Conservation (phyloP, 495 filamentous ascomycete species). For the Talaromyces thailandensis region DNA sequence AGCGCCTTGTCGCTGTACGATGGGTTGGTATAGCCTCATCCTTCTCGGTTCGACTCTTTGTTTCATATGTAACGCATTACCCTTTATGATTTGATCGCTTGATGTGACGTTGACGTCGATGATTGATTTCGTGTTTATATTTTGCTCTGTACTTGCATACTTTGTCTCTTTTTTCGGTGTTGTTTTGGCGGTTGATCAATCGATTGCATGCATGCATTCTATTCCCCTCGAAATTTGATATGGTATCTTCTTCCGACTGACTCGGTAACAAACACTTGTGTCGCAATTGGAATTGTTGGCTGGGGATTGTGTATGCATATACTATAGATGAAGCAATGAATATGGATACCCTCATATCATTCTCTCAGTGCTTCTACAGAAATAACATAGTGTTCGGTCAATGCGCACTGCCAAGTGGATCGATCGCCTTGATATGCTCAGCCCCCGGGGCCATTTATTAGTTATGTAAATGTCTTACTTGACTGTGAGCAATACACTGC, state of each 20-base stretch:
- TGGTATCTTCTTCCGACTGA: background rate
- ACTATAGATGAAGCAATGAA: background rate
- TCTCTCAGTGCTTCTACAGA: too few relatives aligned
- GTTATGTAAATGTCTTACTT: too few relatives aligned
- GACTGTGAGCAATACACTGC: background rate
- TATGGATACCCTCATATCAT: background rate
- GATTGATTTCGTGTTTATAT: background rate
- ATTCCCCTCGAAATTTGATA: background rate
- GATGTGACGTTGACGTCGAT: background rate
- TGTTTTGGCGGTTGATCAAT: conserved; percentile 6
- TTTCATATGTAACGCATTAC: background rate
- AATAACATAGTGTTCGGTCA: too few relatives aligned
- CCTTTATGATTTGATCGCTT: background rate
- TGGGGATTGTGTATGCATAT: background rate
- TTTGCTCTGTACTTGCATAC: background rate
- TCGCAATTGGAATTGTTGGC: too few relatives aligned
- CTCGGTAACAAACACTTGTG: background rate
- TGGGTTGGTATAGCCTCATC: conserved; percentile 62
- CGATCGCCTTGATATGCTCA: too few relatives aligned
- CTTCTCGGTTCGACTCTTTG: background rate
- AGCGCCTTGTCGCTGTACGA: conserved; percentile 94
- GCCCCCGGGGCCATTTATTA: too few relatives aligned
- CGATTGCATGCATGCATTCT: conserved; percentile 6
- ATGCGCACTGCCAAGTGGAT: too few relatives aligned
- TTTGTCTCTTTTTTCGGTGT: background rate